A percentile compares a stretch with the other conserved stretches of the same genome.
These are phyloP conservation scores for Aspergillus egyptiacus DNA, from an alignment of 495 filamentous ascomycete species.

Conservation along the genomic window DNA sequence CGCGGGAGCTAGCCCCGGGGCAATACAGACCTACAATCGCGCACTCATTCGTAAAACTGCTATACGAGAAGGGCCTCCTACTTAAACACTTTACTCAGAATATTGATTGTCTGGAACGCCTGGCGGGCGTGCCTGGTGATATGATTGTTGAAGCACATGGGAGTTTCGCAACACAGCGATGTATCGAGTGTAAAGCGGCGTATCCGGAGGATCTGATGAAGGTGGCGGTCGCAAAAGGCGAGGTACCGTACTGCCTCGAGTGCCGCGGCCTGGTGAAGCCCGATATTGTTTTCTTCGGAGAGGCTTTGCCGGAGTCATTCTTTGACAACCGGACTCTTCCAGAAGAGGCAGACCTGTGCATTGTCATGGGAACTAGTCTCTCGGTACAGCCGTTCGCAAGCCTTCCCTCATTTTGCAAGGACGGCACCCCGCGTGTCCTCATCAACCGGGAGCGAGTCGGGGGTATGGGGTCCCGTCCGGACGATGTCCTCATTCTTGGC, in stretches of 20 bases:
- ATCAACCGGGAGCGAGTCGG: conserved; percentile 89
- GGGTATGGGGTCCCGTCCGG: conserved; percentile 62
- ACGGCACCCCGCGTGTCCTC: conserved; percentile 65
- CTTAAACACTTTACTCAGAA: conserved; percentile 93
- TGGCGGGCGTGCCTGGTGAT: conserved; percentile 74
- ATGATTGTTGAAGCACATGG: conserved; percentile 91
- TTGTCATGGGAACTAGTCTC: conserved; percentile 90
- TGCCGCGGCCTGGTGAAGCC: conserved; percentile 89
- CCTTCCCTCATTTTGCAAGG: conserved; percentile 57
- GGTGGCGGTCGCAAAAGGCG: conserved; percentile 50
- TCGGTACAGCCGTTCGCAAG: conserved; percentile 84
- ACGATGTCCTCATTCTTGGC: conserved; percentile 70
- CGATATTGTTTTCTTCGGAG: conserved; percentile 97
- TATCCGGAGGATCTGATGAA: conserved; percentile 73
- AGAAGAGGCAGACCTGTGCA: conserved; percentile 65
- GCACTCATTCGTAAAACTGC: conserved; percentile 69
- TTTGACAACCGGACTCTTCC: conserved; percentile 51
- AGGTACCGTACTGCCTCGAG: conserved; percentile 62
- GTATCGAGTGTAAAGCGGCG: conserved; percentile 73
- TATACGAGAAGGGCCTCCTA: conserved; percentile 70
- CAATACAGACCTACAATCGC: conserved; percentile 79
- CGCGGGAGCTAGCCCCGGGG: conserved; percentile 89
- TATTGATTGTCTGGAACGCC: conserved; percentile 89
- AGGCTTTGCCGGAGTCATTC: conserved; percentile 69
- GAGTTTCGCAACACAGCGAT: conserved; percentile 82